phyloP scores from a whole-genome alignment of 2,329 filamentous ascomycete genomes.

The Stachybotrys elegans region DNA sequence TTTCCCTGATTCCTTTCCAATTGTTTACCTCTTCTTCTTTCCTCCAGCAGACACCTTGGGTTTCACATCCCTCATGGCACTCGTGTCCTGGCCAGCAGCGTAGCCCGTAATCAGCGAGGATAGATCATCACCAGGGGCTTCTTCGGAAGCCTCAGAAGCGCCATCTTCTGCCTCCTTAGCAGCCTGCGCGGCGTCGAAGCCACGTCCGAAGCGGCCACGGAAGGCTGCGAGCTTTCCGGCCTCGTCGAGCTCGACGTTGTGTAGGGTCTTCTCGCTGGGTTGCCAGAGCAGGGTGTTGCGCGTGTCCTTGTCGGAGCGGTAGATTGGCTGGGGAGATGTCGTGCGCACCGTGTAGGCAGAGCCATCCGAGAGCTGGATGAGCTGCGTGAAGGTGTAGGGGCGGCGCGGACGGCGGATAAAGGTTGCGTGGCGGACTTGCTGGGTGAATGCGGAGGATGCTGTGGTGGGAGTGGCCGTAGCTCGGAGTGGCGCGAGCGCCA shows the following conservation, averaged over 20 bases:
- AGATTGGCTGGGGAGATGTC: conserved; percentile 61
- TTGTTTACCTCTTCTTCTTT: conserved; percentile 42
- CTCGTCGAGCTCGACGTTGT: conserved; percentile 92
- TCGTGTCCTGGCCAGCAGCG: conserved; percentile 30
- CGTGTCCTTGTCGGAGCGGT: conserved; percentile 69
- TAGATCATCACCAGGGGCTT: conserved; percentile 24
- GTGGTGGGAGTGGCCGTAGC: conserved; percentile 16
- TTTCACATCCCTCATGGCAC: conserved; percentile 27
- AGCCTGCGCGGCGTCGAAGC: conserved; percentile 62
- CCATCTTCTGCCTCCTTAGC: conserved; percentile 16
- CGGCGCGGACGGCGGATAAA: conserved; percentile 83
- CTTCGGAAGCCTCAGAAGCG: conserved; percentile 21
- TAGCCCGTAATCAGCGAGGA: conserved; percentile 50
- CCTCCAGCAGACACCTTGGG: conserved; percentile 37
- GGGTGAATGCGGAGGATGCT: conserved; percentile 24
- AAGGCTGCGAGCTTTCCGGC: conserved; percentile 86
- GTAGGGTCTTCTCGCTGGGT: conserved; percentile 71
- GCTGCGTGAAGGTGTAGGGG: conserved; percentile 96
- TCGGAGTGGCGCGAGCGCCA: conserved; percentile 22
- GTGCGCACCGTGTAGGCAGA: conserved; percentile 77
- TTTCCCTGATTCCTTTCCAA: conserved; percentile 1
- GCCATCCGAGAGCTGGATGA: conserved; percentile 88
- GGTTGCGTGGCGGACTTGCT: conserved; percentile 73
- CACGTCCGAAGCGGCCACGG: conserved; percentile 74
- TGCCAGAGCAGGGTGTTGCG: conserved; percentile 92